A percentile compares a stretch with the other conserved stretches of the same genome.
phyloP scores from a whole-genome alignment of 2,329 filamentous ascomycete species.

The Lecanicillium sp. region DNA sequence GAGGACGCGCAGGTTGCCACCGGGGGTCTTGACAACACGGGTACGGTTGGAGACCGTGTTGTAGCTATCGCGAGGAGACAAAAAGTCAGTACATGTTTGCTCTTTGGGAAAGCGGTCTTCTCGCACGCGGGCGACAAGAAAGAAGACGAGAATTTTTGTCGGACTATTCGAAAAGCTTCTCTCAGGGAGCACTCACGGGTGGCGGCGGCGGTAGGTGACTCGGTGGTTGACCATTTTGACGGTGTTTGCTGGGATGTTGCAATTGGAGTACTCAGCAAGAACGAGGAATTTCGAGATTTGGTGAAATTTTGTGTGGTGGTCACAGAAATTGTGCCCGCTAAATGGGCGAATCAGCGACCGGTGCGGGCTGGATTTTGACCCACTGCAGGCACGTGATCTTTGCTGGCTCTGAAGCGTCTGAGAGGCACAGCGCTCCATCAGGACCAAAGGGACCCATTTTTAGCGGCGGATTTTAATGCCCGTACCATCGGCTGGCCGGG shows the following conservation, averaged over 20 bases:
- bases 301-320: slow-evolving; percentile 33
- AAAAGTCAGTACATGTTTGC: not conserved
- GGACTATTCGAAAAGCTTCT: slow-evolving; percentile 7
- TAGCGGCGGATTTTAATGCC: too few species aligned
- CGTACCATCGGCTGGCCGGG: too few species aligned
- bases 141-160: slow-evolving; percentile 4
- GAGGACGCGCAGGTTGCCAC: slow-evolving; percentile 89
- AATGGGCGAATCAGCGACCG: slow-evolving; percentile 26
- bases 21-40: slow-evolving; percentile 91
- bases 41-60: slow-evolving; percentile 98
- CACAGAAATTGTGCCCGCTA: slow-evolving; percentile 28
- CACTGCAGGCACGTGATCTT: slow-evolving; percentile 9
- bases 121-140: slow-evolving; percentile 1
- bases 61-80: slow-evolving; percentile 54
- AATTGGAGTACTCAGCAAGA: slow-evolving; percentile 22
- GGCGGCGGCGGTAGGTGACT: slow-evolving; percentile 68
- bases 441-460: too few species aligned
- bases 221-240: slow-evolving; percentile 52
- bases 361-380: slow-evolving; percentile 7
- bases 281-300: slow-evolving; percentile 34
- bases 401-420: not conserved
- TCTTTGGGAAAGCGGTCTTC: not conserved
- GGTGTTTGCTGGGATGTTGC: slow-evolving; percentile 29
- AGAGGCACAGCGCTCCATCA: not conserved
- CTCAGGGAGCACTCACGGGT: slow-evolving; percentile 54